These are phyloP conservation scores for Coemansia sp. DNA, from an alignment of 192 early-diverging fungal species.

Conservation along the genomic window DNA sequence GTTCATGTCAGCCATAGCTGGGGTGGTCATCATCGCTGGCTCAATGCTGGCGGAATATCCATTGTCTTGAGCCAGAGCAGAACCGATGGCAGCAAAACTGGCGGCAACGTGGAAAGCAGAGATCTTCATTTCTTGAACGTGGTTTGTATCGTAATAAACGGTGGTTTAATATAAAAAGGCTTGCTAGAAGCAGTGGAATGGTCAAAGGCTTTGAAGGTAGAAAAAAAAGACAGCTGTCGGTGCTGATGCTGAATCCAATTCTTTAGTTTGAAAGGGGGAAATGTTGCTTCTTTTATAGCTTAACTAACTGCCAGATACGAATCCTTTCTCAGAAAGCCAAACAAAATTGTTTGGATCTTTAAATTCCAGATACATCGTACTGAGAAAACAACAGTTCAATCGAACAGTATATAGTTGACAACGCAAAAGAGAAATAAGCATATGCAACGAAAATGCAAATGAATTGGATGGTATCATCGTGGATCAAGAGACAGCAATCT, in stretches of 20 bases:
- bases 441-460: not conserved
- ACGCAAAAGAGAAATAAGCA: not conserved
- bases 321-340: no score
- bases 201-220: not conserved
- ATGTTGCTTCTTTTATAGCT: conserved; percentile 14
- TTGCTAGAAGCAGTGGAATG: not conserved
- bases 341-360: not conserved
- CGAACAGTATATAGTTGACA: not conserved
- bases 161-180: no score
- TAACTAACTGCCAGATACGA: no score
- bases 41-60: not conserved
- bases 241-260: conserved; percentile 12
- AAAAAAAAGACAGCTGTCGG: conserved; percentile 19
- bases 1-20: not conserved
- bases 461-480: not conserved
- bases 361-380: not conserved
- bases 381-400: not conserved
- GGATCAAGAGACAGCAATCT: conserved; percentile 36
- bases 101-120: not conserved
- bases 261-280: not conserved
- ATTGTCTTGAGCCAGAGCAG: conserved; percentile 6
- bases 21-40: not conserved
- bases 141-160: not conserved
- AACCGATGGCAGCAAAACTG: conserved; percentile 6
- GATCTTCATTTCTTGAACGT: not conserved